Percentiles rank a stretch among this genome's conserved stretches.
Conservation (phyloP, 352 stramenopile species). For the Elongisporangium prolatum region DNA sequence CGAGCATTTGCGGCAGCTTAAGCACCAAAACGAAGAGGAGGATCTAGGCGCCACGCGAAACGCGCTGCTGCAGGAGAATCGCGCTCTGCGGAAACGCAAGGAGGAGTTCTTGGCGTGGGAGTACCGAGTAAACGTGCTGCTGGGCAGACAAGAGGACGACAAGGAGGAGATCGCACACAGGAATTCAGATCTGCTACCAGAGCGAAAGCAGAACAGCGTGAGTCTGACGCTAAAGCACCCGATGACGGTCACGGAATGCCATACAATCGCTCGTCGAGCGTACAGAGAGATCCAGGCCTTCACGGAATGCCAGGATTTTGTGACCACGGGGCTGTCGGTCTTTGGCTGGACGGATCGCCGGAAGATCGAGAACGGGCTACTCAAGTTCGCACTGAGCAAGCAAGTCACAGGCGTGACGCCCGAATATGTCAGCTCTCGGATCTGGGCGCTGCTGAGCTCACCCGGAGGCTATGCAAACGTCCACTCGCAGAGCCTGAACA, state of each 20-base stretch:
- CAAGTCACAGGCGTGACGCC: constrained; percentile 24
- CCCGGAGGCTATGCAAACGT: constrained; percentile 6
- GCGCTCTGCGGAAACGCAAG: constrained; percentile 6
- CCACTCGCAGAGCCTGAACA: constrained; percentile 42
- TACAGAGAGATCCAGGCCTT: constrained; percentile 43
- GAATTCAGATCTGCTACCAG: too few relatives aligned
- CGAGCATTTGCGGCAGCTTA: too few relatives aligned
- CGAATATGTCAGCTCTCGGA: constrained; percentile 17
- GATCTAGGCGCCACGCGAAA: neutral
- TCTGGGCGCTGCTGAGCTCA: neutral
- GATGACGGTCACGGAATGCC: constrained; percentile 34
- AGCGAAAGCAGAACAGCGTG: too few relatives aligned
- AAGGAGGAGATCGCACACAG: too few relatives aligned
- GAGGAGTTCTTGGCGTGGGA: too few relatives aligned
- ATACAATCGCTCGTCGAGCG: constrained; percentile 23
- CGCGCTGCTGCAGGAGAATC: constrained; percentile 9
- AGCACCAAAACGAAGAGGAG: too few relatives aligned
- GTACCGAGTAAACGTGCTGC: too few relatives aligned
- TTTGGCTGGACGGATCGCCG: constrained; percentile 55
- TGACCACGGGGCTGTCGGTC: constrained; percentile 36
- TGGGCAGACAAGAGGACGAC: too few relatives aligned
- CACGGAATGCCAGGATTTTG: constrained; percentile 30
- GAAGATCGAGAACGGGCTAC: constrained; percentile 21
- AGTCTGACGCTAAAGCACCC: too few relatives aligned
- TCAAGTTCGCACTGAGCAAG: constrained; percentile 62